Percentiles rank a stretch among this genome's conserved stretches.
Conservation (phyloP, 495 filamentous ascomycete genomes). For the Neurospora hispaniola region DNA sequence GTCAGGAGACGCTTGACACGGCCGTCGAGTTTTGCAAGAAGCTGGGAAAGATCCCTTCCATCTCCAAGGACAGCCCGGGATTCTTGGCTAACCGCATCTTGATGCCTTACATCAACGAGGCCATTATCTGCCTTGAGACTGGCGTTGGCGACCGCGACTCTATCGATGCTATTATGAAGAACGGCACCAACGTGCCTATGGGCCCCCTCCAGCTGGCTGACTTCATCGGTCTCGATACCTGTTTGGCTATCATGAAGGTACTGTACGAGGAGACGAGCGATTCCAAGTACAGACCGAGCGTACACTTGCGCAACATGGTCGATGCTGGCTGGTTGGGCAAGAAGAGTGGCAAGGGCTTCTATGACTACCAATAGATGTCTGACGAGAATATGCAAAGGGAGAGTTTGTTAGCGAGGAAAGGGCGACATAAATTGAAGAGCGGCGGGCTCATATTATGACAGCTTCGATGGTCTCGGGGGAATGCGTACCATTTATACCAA, state of each 20-base stretch:
- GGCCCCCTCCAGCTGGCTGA: constrained; percentile 88
- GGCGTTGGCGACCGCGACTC: constrained; percentile 77
- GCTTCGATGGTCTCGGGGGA: neutral
- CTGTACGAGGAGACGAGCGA: constrained; percentile 86
- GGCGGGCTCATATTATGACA: neutral
- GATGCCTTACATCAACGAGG: constrained; percentile 99
- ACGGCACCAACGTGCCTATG: constrained; percentile 98
- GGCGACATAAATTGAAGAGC: neutral
- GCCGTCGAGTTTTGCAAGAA: constrained; percentile 78
- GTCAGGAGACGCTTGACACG: constrained; percentile 63
- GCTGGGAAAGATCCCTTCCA: constrained; percentile 88
- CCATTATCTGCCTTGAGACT: constrained; percentile 91
- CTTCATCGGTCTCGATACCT: constrained; percentile 96
- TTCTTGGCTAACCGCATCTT: constrained; percentile 95
- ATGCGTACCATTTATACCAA: neutral
- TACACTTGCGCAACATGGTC: constrained; percentile 86
- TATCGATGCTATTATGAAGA: constrained; percentile 98
- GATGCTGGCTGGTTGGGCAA: constrained; percentile 96
- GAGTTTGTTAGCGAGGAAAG: neutral
- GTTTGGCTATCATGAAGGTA: constrained; percentile 94
- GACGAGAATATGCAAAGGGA: neutral
- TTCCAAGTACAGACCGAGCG: constrained; percentile 84
- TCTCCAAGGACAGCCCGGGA: constrained; percentile 80
- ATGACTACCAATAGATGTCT: constrained; percentile 51
- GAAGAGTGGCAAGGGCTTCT: constrained; percentile 96